phyloP scores from a whole-genome alignment of 768 basidiomycete species.

The Podaxis carcinomalis region DNA sequence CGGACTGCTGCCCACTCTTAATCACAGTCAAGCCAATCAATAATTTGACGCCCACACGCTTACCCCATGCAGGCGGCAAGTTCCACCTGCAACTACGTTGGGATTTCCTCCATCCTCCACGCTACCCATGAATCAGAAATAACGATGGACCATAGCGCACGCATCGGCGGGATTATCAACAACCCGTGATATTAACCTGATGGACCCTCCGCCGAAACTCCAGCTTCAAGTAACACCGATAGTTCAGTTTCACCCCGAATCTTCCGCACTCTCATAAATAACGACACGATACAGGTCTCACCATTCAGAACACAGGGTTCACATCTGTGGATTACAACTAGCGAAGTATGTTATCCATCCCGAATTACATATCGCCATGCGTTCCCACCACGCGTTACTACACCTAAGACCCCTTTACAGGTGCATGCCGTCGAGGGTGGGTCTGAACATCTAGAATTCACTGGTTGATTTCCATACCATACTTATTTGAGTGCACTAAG shows the following conservation, averaged over 20 bases:
- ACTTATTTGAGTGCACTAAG: neutral
- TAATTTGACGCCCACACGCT: neutral
- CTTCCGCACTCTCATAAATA: neutral
- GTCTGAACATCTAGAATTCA: neutral
- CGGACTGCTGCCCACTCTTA: neutral
- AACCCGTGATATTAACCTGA: neutral
- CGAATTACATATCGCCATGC: neutral
- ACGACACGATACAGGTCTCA: neutral
- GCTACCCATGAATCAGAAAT: too few relatives aligned
- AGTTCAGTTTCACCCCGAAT: neutral
- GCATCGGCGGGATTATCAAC: conserved; percentile 8
- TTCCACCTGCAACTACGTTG: neutral
- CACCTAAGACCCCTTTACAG: neutral
- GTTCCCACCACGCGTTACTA: neutral
- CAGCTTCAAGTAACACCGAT: neutral
- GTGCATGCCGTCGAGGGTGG: neutral
- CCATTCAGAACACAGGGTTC: neutral
- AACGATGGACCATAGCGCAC: neutral
- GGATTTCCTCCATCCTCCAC: too few relatives aligned
- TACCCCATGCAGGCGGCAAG: neutral
- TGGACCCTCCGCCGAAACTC: neutral
- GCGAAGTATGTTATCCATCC: neutral
- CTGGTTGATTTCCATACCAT: neutral
- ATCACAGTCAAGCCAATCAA: neutral
- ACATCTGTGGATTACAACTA: neutral